Evolutionary conservation across 2,329 filamentous ascomycete genomes (phyloP), one percentile per base, ranked within the genome.

Genomic region (Monosporascus sp.): DNA sequence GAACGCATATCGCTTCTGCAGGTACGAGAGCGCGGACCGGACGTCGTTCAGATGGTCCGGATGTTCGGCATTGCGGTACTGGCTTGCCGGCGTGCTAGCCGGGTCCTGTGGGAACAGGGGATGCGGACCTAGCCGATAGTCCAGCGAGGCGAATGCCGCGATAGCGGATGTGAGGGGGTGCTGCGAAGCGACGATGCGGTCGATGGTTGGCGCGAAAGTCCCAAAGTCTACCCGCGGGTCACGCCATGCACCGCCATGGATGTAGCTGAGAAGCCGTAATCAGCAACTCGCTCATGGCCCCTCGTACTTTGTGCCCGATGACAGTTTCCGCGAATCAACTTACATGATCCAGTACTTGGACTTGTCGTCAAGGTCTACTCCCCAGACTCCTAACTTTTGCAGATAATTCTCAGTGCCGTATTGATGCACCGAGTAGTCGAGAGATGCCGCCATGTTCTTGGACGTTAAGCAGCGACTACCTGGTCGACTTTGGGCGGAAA

Each of bases 171-270:
- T 17, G 57, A 57, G 18, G 54, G 53, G n/a, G 52, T 50, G 39
- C 53, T 50, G 38, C 14, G 56, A 63, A n/a, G 60, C 55, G 46
- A 75, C 62, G 54, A 82, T 67, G 37, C 68, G 62, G 53, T 70
- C 65, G 49, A 82, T 72, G 49, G 74, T 71, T 4, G 77, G 69
- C 25, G 65, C 56, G 59, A 81, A 80, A 52, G 73, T 73, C 50
- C 73, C 62, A 27, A 76, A 71, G 43, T 72, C 72, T 51, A 77
- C 72, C 50, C 69, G 68, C 43, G 82, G 81, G 65, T 86, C 83
- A 54, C 82, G 75, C 83, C 83, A 86, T 55, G 77, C 82, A 57
- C 83, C 83, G 58, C 83, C 83, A 64, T 86, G 83, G 62, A 86
- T 76, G 66, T 76, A 85, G 54, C 75, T 74, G 53, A 57, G 37